Percentiles rank a stretch among this genome's conserved stretches.
These are phyloP conservation scores for Hypoxylon lienhwacheense DNA, from an alignment of 495 filamentous ascomycete species.

Conservation along the genomic window DNA sequence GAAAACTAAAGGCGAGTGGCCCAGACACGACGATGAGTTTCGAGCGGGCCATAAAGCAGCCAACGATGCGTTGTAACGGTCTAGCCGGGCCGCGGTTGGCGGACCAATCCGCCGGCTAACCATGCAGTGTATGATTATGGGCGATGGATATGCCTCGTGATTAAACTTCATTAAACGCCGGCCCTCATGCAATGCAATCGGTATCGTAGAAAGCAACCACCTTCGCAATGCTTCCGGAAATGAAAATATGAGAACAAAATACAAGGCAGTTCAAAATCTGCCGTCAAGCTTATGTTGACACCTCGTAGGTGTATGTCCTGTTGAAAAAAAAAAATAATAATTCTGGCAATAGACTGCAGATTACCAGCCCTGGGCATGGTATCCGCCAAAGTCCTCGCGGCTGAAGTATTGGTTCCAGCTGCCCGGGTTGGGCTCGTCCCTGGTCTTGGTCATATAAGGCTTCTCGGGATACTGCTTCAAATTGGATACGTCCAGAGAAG, in stretches of 20 bases:
- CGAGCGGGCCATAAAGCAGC: constrained; percentile 22
- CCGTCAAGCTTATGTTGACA: constrained; percentile 37
- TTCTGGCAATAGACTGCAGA: constrained; percentile 16
- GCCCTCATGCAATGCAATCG: constrained; percentile 48
- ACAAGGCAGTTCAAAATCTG: constrained; percentile 45
- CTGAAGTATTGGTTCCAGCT: constrained; percentile 57
- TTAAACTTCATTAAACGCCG: constrained; percentile 46
- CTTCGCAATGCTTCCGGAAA: constrained; percentile 42
- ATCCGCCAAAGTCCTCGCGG: constrained; percentile 51
- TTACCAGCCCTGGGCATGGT: constrained; percentile 60
- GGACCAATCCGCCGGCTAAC: constrained; percentile 26
- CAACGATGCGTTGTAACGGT: constrained; percentile 38
- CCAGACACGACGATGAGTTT: constrained; percentile 34
- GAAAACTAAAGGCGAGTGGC: constrained; percentile 41
- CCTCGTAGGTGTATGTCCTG: constrained; percentile 33
- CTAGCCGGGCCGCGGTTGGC: constrained; percentile 39
- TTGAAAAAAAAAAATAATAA: constrained; percentile 4
- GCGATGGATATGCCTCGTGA: constrained; percentile 29
- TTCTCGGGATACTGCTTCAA: constrained; percentile 72
- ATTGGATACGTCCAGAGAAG: constrained; percentile 83
- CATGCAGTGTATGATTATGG: constrained; percentile 35
- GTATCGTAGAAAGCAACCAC: constrained; percentile 44
- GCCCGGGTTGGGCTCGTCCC: constrained; percentile 47
- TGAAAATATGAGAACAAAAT: constrained; percentile 41
- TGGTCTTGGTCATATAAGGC: constrained; percentile 50